Evolutionary conservation across 108 stramenopile genomes (phyloP), one percentile per base, ranked within the genome.

Genomic region (Pseudonitzschia multiseries): DNA sequence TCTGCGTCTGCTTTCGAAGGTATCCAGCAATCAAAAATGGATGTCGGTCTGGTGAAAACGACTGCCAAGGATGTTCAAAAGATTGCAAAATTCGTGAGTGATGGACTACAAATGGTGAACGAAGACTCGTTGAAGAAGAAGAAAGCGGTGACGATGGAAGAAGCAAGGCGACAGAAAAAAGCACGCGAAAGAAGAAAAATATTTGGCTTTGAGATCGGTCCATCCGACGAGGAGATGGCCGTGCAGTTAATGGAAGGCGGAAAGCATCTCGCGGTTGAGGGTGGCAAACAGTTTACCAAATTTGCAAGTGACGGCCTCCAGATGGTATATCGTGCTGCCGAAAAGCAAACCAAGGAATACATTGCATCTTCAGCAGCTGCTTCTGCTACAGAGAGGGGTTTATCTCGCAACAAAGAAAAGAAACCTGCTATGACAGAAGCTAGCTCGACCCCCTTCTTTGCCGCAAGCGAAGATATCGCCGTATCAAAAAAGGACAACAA

Each of bases 71-170:
- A 62, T 33, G 18, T 62, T 12, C 61, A 41, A 40, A 62, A 62
- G n/a, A 14, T 62, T 62, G 61, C 61, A 2, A 33, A 62, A 62
- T 62, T 62, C n/a, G 61, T 62, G 14, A 62, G 61, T 62, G 61
- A 62, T 40, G 61, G 61, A 62, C 31, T 62, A 14, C 61, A 62
- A 62, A 62, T 62, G 61, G 61, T 62, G 14, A 33, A 41, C 33
- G 61, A 13, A 40, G 61, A 62, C 12, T 33, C 61, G 8, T 28
- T 29, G 31, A 62, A 62, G 61, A 27, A 31, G 26, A 41, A 62
- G 29, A 62, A 62, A 21, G 32, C 33, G 31, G 61, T 62, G 4
- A 62, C 61, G 18, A 13, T 29, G 9, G 61, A 15, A 62, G 61
- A 62, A 62, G 61, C 61, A 31, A 62, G 61, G 31, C 32, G 61